Percentiles rank a stretch among this genome's conserved stretches.
These are phyloP conservation scores for Tulasnella sp. DNA, from an alignment of 768 basidiomycete species.

Conservation along the genomic window DNA sequence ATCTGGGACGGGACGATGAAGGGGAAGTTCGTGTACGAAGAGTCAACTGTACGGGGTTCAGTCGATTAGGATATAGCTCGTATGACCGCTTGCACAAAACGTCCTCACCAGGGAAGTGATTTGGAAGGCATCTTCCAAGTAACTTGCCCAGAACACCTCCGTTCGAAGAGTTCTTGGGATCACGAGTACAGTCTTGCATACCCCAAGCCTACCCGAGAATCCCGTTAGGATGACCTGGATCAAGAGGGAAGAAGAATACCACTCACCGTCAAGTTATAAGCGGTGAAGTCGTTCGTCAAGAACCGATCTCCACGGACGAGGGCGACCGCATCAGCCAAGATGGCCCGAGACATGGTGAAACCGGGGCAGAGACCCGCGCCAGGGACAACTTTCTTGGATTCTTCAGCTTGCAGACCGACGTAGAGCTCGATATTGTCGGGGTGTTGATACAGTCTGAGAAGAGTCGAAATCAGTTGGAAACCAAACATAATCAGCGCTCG, in stretches of 20 bases:
- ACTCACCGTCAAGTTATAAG: constrained; percentile 10
- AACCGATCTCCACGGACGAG: constrained; percentile 78
- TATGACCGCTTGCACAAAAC: constrained; percentile 27
- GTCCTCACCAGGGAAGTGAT: constrained; percentile 46
- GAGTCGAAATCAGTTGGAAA: too few relatives aligned
- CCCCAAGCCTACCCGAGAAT: neutral
- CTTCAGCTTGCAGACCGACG: constrained; percentile 71
- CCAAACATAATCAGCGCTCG: too few relatives aligned
- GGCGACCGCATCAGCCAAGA: constrained; percentile 76
- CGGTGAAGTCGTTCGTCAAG: constrained; percentile 72
- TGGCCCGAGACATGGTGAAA: constrained; percentile 72
- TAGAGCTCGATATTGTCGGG: constrained; percentile 76
- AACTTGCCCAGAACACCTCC: constrained; percentile 61
- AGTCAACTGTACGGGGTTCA: neutral
- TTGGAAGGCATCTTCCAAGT: constrained; percentile 64
- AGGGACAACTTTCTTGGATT: constrained; percentile 61
- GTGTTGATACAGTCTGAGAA: constrained; percentile 47
- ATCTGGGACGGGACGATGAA: constrained; percentile 56
- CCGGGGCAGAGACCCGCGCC: constrained; percentile 84
- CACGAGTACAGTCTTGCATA: constrained; percentile 72
- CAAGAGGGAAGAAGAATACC: neutral
- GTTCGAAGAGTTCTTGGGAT: constrained; percentile 61
- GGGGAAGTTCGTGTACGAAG: constrained; percentile 48
- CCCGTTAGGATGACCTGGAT: neutral
- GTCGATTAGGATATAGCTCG: neutral